Conservation (phyloP, 2,329 filamentous ascomycete genomes). For the Trichoderma afroharzianum region DNA sequence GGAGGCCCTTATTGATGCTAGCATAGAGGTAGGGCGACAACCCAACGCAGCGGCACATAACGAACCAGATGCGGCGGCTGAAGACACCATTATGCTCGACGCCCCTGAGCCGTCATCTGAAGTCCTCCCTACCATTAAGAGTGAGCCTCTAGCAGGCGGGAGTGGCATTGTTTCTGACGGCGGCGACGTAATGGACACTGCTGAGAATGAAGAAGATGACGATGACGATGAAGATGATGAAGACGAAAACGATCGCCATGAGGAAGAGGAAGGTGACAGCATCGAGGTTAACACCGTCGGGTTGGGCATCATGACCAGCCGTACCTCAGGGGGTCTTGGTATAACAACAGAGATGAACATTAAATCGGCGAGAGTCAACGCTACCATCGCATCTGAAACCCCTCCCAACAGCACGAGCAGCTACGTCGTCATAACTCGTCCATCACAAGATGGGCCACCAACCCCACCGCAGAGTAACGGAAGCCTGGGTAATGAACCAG, state of each 20-base stretch:
- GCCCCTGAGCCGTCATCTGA: constrained; percentile 41
- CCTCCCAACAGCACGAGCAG: constrained; percentile 48
- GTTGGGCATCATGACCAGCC: constrained; percentile 27
- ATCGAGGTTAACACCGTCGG: constrained; percentile 47
- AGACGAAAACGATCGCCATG: constrained; percentile 34
- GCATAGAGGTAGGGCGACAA: constrained; percentile 53
- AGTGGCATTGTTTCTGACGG: constrained; percentile 21
- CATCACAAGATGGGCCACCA: constrained; percentile 47
- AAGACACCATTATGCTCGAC: constrained; percentile 52
- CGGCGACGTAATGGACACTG: constrained; percentile 36
- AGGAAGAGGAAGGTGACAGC: constrained; percentile 37
- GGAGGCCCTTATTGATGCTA: constrained; percentile 67
- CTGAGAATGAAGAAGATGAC: constrained; percentile 37
- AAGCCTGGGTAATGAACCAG: constrained; percentile 47
- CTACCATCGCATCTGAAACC: constrained; percentile 36
- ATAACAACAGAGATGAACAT: constrained; percentile 26
- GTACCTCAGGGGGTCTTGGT: constrained; percentile 15
- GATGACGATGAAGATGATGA: constrained; percentile 43
- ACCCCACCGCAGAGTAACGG: constrained; percentile 66
- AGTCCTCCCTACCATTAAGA: constrained; percentile 41
- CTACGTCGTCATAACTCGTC: constrained; percentile 34
- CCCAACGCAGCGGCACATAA: constrained; percentile 36
- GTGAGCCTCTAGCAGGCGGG: constrained; percentile 20
- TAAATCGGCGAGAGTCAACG: constrained; percentile 24
- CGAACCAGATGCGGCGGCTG: constrained; percentile 37